Evolutionary conservation across 2,329 filamentous ascomycete species (phyloP).

Genomic region (Fusarium sp.): DNA sequence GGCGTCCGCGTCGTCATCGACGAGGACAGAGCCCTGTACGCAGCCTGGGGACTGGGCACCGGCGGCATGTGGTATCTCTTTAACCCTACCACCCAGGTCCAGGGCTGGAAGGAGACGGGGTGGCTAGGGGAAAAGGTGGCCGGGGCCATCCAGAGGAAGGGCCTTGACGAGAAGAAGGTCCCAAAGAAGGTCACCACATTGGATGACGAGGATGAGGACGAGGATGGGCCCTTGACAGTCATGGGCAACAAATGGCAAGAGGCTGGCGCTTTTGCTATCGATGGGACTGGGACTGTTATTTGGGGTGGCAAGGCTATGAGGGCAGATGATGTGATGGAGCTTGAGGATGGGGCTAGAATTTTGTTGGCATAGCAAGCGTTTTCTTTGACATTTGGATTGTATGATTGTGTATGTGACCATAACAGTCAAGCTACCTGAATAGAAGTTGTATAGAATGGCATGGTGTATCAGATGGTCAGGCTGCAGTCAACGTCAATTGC

Average conservation of each 20-base stretch:
- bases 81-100: slow-evolving; percentile 64
- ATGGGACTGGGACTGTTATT: slow-evolving; percentile 61
- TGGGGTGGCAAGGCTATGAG: slow-evolving; percentile 62
- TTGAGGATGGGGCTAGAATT: slow-evolving; percentile 63
- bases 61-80: slow-evolving; percentile 64
- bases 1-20: slow-evolving; percentile 67
- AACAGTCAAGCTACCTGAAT: background rate
- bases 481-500: background rate
- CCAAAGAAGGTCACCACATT: background rate
- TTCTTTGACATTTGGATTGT: background rate
- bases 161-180: slow-evolving; percentile 39
- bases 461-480: background rate
- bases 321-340: slow-evolving; percentile 64
- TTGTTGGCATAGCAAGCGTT: slow-evolving; percentile 37
- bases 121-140: slow-evolving; percentile 66
- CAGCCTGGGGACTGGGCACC: slow-evolving; percentile 69
- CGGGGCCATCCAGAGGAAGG: slow-evolving; percentile 55
- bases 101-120: slow-evolving; percentile 66
- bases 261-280: slow-evolving; percentile 63
- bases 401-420: background rate
- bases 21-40: slow-evolving; percentile 67
- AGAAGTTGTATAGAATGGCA: background rate
- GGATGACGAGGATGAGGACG: slow-evolving; percentile 40
- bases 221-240: slow-evolving; percentile 55
- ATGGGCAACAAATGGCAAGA: slow-evolving; percentile 70